Percentiles rank a stretch among this genome's conserved stretches.
These are phyloP conservation scores for Coniferiporia weirii DNA, from an alignment of 1,284 basidiomycete genomes.

Conservation along the genomic window DNA sequence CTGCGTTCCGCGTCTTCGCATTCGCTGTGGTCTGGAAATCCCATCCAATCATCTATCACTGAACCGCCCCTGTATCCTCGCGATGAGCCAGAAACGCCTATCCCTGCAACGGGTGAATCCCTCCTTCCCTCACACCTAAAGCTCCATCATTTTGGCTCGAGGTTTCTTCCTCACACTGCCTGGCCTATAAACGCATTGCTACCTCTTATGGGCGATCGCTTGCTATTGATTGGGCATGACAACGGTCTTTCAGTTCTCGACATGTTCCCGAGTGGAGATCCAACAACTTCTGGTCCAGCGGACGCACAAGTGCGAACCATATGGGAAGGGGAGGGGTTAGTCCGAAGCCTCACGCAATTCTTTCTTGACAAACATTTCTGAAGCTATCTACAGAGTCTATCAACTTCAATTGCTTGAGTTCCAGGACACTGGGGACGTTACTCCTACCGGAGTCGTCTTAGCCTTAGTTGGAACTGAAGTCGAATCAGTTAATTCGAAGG, in stretches of 20 bases:
- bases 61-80: conserved; percentile 15
- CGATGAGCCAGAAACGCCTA: conserved; percentile 21
- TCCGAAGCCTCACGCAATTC: conserved; percentile 6
- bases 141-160: conserved; percentile 72
- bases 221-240: conserved; percentile 70
- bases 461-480: conserved; percentile 60
- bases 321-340: conserved; percentile 74
- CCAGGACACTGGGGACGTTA: conserved; percentile 52
- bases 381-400: conserved; percentile 45
- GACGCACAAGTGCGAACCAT: conserved; percentile 62
- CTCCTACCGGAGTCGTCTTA: conserved; percentile 68
- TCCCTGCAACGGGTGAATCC: conserved; percentile 45
- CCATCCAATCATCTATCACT: not conserved
- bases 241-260: conserved; percentile 73
- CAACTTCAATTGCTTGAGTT: conserved; percentile 72
- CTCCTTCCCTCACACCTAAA: conserved; percentile 57
- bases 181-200: conserved; percentile 67
- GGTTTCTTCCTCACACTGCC: conserved; percentile 75
- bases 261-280: conserved; percentile 56
- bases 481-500: conserved; percentile 39
- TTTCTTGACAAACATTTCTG: conserved; percentile 12
- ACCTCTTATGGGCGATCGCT: conserved; percentile 55
- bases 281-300: conserved; percentile 48
- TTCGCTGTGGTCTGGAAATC: conserved; percentile 10
- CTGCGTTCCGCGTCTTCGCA: not conserved